Evolutionary conservation across 805 yeast species (phyloP).

Genomic region (Barnettozyma siamensis): DNA sequence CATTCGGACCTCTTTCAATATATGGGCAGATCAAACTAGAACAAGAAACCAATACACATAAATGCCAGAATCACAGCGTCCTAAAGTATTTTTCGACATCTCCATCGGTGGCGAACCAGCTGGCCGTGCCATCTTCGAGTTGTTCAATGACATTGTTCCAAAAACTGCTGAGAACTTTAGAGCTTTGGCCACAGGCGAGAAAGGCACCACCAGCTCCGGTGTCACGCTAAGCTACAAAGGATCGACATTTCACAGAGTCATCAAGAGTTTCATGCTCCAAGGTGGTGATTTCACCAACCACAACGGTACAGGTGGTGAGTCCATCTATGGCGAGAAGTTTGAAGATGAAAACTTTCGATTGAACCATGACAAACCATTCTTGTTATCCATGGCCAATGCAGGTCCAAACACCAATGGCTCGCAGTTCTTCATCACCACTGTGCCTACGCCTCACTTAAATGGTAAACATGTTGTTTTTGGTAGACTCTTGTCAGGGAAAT

Average conservation of each 20-base stretch:
- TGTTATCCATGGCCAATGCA: conserved; percentile 94
- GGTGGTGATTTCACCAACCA: conserved; percentile 79
- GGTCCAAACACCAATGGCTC: conserved; percentile 96
- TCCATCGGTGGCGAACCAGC: conserved; percentile 60
- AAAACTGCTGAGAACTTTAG: conserved; percentile 87
- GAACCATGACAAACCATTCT: conserved; percentile 77
- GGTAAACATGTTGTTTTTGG: conserved; percentile 98
- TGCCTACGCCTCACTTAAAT: conserved; percentile 88
- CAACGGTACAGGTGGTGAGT: conserved; percentile 71
- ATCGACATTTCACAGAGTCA: conserved; percentile 89
- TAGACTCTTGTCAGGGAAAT: conserved; percentile 75
- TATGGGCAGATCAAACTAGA: no score
- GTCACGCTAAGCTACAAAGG: conserved; percentile 71
- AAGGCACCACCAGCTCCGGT: conserved; percentile 58
- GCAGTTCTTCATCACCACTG: conserved; percentile 91
- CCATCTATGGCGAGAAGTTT: conserved; percentile 79
- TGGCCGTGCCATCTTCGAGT: conserved; percentile 77
- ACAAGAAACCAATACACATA: no score
- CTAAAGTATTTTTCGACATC: conserved; percentile 74
- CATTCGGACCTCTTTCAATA: no score
- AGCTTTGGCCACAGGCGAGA: conserved; percentile 85
- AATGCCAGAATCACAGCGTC: conserved; percentile 22
- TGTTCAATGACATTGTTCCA: conserved; percentile 71
- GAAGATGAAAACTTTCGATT: conserved; percentile 84
- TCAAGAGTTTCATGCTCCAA: conserved; percentile 85